These are phyloP conservation scores for Carex parvula DNA, from an alignment of 176 grass and related monocot species.

Conservation along the genomic window DNA sequence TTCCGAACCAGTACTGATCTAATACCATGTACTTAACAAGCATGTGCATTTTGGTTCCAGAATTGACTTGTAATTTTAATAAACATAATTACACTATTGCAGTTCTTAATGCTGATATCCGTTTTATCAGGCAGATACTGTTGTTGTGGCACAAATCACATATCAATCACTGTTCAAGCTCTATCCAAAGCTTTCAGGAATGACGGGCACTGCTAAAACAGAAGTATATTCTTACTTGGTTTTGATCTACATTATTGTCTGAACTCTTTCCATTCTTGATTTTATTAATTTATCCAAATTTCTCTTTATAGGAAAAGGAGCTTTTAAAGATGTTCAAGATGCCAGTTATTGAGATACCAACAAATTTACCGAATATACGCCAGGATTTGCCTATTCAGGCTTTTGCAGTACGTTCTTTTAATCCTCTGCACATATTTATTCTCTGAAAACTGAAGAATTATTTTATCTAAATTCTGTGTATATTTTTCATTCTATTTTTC, in stretches of 20 bases:
- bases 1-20: neutral
- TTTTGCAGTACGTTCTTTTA: slow-evolving; percentile 68
- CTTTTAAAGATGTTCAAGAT: slow-evolving; percentile 99
- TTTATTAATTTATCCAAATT: slow-evolving; percentile 22
- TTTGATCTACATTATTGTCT: neutral
- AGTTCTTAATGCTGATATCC: neutral
- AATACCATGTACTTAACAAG: neutral
- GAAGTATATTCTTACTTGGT: slow-evolving; percentile 44
- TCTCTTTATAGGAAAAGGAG: slow-evolving; percentile 74
- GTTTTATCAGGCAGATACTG: slow-evolving; percentile 76
- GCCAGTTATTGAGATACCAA: slow-evolving; percentile 93
- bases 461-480: slow-evolving; percentile 1
- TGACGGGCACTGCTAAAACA: slow-evolving; percentile 98
- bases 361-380: slow-evolving; percentile 90
- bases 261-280: slow-evolving; percentile 19
- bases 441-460: neutral
- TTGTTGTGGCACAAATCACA: slow-evolving; percentile 96
- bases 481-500: slow-evolving; percentile 13
- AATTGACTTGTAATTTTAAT: neutral
- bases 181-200: slow-evolving; percentile 97
- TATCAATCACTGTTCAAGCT: slow-evolving; percentile 97
- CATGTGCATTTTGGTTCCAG: neutral
- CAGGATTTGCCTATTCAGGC: slow-evolving; percentile 87
- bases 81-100: neutral
- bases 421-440: neutral